These are phyloP conservation scores for Thyridium curvatum DNA, from an alignment of 2,329 filamentous ascomycete genomes.

Conservation along the genomic window DNA sequence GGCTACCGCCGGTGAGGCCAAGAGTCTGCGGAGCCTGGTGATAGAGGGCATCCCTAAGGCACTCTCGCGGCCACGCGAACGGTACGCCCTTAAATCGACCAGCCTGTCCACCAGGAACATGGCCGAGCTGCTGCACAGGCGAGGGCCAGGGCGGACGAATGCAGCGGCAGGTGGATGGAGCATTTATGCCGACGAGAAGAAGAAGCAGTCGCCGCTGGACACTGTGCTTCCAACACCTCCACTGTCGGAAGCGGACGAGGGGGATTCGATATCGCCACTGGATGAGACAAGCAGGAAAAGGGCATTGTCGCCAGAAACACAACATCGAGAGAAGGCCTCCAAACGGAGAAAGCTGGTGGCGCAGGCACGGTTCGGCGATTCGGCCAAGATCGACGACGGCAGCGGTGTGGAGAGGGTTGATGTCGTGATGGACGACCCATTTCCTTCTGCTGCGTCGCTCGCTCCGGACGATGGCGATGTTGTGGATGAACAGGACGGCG, in stretches of 20 bases:
- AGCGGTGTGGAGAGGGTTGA: conserved; percentile 57
- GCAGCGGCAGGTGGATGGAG: conserved; percentile 72
- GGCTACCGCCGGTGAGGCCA: conserved; percentile 40
- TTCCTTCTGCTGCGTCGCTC: conserved; percentile 23
- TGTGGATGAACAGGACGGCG: conserved; percentile 6
- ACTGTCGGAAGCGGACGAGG: conserved; percentile 29
- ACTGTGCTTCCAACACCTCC: conserved; percentile 40
- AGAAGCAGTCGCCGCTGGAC: conserved; percentile 49
- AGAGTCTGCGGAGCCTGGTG: conserved; percentile 63
- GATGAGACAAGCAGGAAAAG: not conserved
- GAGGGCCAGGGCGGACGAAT: conserved; percentile 65
- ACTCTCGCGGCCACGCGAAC: conserved; percentile 65
- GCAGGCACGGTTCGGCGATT: conserved; percentile 63
- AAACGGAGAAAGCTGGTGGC: conserved; percentile 60
- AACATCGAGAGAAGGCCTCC: conserved; percentile 24
- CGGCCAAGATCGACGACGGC: conserved; percentile 47
- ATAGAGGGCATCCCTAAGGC: conserved; percentile 78
- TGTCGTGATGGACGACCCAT: conserved; percentile 52
- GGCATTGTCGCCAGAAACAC: conserved; percentile 14
- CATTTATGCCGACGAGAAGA: conserved; percentile 63
- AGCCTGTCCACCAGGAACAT: conserved; percentile 67
- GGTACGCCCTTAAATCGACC: conserved; percentile 64
- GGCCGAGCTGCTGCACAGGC: conserved; percentile 59
- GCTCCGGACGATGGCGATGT: conserved; percentile 5
- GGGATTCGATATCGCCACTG: conserved; percentile 2